Base-by-base conservation (phyloP, 306 rosid species). In the Sechiopsis laciniata region DNA sequence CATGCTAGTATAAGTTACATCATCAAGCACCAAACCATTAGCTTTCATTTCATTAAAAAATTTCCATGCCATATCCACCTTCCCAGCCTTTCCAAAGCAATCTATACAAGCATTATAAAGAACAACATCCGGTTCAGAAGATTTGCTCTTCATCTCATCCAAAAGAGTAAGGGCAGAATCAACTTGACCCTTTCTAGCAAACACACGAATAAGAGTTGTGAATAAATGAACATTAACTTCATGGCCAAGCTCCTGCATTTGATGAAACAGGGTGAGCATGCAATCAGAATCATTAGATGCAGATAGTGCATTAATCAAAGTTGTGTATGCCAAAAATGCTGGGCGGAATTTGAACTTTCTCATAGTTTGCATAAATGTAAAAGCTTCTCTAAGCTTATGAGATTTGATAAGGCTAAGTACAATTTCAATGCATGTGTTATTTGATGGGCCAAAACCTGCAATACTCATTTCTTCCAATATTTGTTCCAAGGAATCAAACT, bases 1-100 rank as follows among this genome's bases (percentile, higher is more conserved):
- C 96, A 94, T 86, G 83, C 96, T 90, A 65, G 96, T 87, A 82
- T 86, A 89, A 15, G 98, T 90, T 71, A 90, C 94, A 14, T 94
- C 92, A 1, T 94, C 97, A 16, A 96, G 97, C 54, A 77, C 68
- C 79, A 90, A 78, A 3, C 90, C 94, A 52, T 81, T 86, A 26
- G 87, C 81, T 81, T 82, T 86, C 88, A 94, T 86, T 82, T 94
- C 98, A 80, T 94, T 96, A 87, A 90, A 94, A 78, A 94, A 88
- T 77, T 94, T 90, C 98, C 97, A 94, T 65, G 98, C 98, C 91
- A 94, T 94, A 79, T 94, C 98, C 78, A 94, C 86, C 78, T 87
- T 90, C 60, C 98, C 97, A 40, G 80, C 85, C 82, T 89, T 94
- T 19, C 98, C 98, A 79, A 90, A 94, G 80, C 92, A 88, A 48